phyloP scores from a whole-genome alignment of 495 filamentous ascomycete genomes.

The Usnea hakonensis region DNA sequence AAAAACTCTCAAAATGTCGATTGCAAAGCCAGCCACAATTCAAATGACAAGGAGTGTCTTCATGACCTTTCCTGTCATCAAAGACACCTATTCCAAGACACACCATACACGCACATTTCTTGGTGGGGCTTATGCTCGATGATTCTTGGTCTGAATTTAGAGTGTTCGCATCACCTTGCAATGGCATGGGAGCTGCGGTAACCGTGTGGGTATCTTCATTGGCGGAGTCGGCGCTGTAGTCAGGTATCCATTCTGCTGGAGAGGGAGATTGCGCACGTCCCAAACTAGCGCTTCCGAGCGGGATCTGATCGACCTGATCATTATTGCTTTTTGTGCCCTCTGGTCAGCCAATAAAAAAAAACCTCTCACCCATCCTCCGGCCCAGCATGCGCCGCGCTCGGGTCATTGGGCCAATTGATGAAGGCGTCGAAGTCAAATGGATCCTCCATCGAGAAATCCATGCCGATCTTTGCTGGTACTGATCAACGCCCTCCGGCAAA shows the following conservation, averaged over 20 bases:
- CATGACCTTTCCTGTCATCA: not conserved
- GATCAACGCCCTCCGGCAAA: not conserved
- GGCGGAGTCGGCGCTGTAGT: not conserved
- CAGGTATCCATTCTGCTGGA: not conserved
- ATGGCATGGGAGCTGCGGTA: not conserved
- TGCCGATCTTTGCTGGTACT: not conserved
- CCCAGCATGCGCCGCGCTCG: not conserved
- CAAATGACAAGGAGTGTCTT: not conserved
- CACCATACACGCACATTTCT: not conserved
- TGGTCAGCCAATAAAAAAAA: constrained; percentile 4
- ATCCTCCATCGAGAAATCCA: not conserved
- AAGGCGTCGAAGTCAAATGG: not conserved
- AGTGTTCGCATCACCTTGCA: not conserved
- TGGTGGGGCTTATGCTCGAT: not conserved
- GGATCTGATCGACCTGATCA: no score
- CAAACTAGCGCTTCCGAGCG: not conserved
- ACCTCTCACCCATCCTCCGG: not conserved
- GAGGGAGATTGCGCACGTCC: not conserved
- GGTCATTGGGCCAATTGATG: not conserved
- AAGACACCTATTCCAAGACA: not conserved
- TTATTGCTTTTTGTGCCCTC: not conserved
- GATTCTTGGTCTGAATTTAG: not conserved
- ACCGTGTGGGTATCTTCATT: not conserved
- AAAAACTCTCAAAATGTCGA: no score
- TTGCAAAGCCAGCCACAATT: no score